Evolutionary conservation across 371 early-diverging fungal genomes (phyloP).

Genomic region (Choanephora cucurbitarum): DNA sequence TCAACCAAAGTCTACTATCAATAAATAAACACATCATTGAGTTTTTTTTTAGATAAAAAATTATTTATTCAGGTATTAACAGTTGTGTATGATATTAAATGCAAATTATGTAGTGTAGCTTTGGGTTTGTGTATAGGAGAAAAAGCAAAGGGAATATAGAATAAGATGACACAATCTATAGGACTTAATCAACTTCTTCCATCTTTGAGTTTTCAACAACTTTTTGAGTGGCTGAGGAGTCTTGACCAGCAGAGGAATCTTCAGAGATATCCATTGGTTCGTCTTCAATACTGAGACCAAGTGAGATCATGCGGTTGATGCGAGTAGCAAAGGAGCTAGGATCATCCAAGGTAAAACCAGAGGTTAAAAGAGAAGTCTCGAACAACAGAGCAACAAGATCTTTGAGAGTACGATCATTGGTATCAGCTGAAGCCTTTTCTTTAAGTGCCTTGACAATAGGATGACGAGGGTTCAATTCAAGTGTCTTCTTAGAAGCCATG

Average conservation of each 20-base stretch:
- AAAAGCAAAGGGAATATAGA: too few relatives aligned
- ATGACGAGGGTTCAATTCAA: constrained; percentile 96
- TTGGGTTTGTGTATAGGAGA: too few relatives aligned
- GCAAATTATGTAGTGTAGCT: too few relatives aligned
- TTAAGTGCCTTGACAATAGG: constrained; percentile 91
- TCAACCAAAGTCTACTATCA: too few relatives aligned
- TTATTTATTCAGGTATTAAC: too few relatives aligned
- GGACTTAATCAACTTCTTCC: constrained; percentile 90
- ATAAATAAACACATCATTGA: too few relatives aligned
- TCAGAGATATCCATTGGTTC: constrained; percentile 31
- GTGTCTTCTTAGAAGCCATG: constrained; percentile 98
- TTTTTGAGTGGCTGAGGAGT: neutral
- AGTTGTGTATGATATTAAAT: too few relatives aligned
- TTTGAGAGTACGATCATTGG: constrained; percentile 93
- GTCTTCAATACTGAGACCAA: constrained; percentile 82
- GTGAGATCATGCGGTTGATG: constrained; percentile 96
- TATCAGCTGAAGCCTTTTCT: constrained; percentile 81
- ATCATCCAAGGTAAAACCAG: constrained; percentile 94
- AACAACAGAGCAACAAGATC: constrained; percentile 87
- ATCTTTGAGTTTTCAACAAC: constrained; percentile 81
- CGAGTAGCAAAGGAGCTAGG: constrained; percentile 85
- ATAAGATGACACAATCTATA: too few relatives aligned
- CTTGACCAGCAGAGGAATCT: constrained; percentile 29
- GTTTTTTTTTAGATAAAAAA: too few relatives aligned
- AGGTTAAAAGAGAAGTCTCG: constrained; percentile 88